Evolutionary conservation across 257 asterid genomes (phyloP), one percentile per base, ranked within the genome.

Genomic region (Ilex asprella): DNA sequence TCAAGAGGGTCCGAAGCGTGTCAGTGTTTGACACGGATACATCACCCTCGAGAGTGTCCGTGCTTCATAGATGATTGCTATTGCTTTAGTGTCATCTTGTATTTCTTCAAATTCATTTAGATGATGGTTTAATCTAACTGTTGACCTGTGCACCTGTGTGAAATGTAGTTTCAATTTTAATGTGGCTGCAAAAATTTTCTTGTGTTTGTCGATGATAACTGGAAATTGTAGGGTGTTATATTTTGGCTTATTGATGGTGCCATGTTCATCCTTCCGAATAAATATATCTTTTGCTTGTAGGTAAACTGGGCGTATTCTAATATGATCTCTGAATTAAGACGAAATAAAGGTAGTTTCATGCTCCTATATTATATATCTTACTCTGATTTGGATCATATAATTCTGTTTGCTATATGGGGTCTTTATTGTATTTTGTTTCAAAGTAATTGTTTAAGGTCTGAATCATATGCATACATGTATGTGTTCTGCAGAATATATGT

Each of bases 321-420:
- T 75, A 78, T 84, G 96, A 86, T 84, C 88, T 82, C 96, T 85
- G 97, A 89, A 82, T 76, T 85, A 86, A 79, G 88, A 78, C 76
- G 91, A 82, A 81, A 83, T 83, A 78, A 85, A 89, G 97, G 95
- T 89, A 86, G 94, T 74, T 82, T 85, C 85, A 67, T 77, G 88
- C 77, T 86, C 80, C 78, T 79, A 65, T 62, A 55, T 70, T 68
- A 70, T 55, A 58, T 49, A 46, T 15, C 16, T 15, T 49, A 11
- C 70, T 65, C 44, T 61, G 62, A 41, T 52, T 58, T 57, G 61
- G 61, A 29, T 53, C 16, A 44, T 35, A 53, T 62, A 39, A 16
- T 15, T 30, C 3, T 58, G 3, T 58, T 31, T 15, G 10, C 10
- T 49, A 12, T 49, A 49, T 15, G n/a, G 16, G 14, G 14, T 15